Conservation (phyloP, 73 alveolate species). For the Paramecium pentaurelia region DNA sequence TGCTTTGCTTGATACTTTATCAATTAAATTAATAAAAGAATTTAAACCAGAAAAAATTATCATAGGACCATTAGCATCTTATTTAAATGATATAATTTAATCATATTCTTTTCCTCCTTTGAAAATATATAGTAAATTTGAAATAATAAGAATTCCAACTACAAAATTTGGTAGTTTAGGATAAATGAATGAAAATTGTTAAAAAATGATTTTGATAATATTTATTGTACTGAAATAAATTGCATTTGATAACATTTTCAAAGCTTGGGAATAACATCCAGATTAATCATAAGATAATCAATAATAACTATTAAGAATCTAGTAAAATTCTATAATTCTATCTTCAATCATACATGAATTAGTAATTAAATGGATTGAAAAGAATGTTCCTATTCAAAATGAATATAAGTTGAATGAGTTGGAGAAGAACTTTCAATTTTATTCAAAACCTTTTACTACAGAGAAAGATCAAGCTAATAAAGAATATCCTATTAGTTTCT, state of each 20-base stretch:
- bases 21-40: not conserved
- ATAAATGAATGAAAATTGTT: not conserved
- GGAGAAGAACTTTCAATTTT: not conserved
- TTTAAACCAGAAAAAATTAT: not conserved
- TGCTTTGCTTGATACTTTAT: not conserved
- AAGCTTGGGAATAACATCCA: not conserved
- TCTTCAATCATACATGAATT: not conserved
- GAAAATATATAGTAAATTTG: not conserved
- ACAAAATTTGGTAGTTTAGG: not conserved
- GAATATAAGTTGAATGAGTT: not conserved
- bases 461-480: not conserved
- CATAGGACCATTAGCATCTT: not conserved
- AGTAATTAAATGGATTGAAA: not conserved
- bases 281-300: not conserved
- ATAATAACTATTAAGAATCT: not conserved
- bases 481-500: not conserved
- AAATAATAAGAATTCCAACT: not conserved
- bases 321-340: not conserved
- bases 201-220: not conserved
- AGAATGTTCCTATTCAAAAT: not conserved
- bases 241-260: not conserved
- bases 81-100: not conserved
- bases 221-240: not conserved
- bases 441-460: not conserved
- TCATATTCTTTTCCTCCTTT: not conserved